Evolutionary conservation across 768 basidiomycete genomes (phyloP).

Genomic region (Termitomyces sp.): DNA sequence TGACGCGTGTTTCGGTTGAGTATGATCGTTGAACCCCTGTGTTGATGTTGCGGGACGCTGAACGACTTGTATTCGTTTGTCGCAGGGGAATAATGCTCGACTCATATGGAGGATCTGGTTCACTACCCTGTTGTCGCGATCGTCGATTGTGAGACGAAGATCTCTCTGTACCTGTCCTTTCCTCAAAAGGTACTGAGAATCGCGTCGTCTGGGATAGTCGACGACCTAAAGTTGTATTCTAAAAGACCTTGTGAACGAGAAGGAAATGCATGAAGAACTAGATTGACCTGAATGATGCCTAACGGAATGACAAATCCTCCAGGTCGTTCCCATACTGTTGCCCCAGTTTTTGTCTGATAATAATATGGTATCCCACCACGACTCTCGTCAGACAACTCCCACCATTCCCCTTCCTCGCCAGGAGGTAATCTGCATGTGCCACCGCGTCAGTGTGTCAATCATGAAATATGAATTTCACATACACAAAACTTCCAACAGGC

Average conservation of each 20-base stretch:
- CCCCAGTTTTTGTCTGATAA: slow-evolving; percentile 89
- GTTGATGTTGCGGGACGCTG: slow-evolving; percentile 15
- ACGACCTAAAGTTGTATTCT: slow-evolving; percentile 74
- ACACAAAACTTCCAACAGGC: slow-evolving; percentile 87
- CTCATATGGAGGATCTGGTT: slow-evolving; percentile 21
- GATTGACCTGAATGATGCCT: slow-evolving; percentile 74
- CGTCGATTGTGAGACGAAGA: slow-evolving; percentile 24
- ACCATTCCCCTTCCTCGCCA: slow-evolving; percentile 87
- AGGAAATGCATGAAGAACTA: not conserved
- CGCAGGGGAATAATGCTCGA: slow-evolving; percentile 15
- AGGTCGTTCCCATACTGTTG: slow-evolving; percentile 93
- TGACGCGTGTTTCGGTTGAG: slow-evolving; percentile 24
- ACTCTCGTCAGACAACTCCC: slow-evolving; percentile 86
- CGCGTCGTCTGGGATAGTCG: slow-evolving; percentile 59
- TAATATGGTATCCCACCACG: slow-evolving; percentile 86
- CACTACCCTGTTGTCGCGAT: slow-evolving; percentile 32
- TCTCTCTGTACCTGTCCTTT: slow-evolving; percentile 11
- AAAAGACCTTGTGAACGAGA: slow-evolving; percentile 5
- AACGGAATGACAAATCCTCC: slow-evolving; percentile 88
- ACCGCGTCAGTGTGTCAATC: slow-evolving; percentile 14
- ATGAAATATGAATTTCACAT: slow-evolving; percentile 25
- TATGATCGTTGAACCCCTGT: slow-evolving; percentile 24
- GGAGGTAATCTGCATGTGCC: slow-evolving; percentile 64
- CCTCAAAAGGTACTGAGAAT: slow-evolving; percentile 32
- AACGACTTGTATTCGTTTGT: slow-evolving; percentile 27